Evolutionary conservation across 306 rosid genomes (phyloP), one percentile per base, ranked within the genome.

Genomic region (Begonia peltatifolia): DNA sequence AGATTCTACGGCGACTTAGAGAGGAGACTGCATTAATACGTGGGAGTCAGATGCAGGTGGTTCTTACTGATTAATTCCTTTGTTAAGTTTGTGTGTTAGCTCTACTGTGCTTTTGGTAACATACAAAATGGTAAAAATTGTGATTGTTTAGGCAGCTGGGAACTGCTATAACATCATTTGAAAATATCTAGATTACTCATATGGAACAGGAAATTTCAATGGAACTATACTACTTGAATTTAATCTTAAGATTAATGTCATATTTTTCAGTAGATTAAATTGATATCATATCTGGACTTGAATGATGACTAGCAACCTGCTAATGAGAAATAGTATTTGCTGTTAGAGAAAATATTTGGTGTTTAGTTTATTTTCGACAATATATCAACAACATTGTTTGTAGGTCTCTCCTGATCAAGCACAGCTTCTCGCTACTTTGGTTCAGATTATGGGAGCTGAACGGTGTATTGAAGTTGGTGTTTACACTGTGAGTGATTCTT

Each of bases 391-490:
- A 30, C 36, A 30, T 30, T 30, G 36, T 30, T 60, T 54, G 49
- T 61, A 89, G 97, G 97, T 90, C 35, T 83, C 97, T 66, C 95
- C 97, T 25, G 97, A 90, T 63, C 97, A 90, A 68, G 97, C 87
- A 62, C 95, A 89, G 67, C 74, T 90, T 57, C 97, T 90, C 50
- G 85, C 87, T 14, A 85, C 83, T 87, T 84, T 90, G 50, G 97
- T 83, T 68, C 94, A 90, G 73, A 80, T 72, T 74, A 87, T 80
- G 51, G 90, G 90, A 64, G 97, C 97, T 11, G 78, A 83, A 69
- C 77, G 87, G 61, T 90, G 94, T 64, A 80, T 90, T 68, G 97
- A 90, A 85, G 85, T 90, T 62, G 95, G 97, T 30, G 84, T 90
- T 74, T 85, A 85, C 67, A 85, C 95, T 2, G 97, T 90, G 74